Conservation (phyloP, 352 stramenopile species). For the Paralagenidium karlingii region DNA sequence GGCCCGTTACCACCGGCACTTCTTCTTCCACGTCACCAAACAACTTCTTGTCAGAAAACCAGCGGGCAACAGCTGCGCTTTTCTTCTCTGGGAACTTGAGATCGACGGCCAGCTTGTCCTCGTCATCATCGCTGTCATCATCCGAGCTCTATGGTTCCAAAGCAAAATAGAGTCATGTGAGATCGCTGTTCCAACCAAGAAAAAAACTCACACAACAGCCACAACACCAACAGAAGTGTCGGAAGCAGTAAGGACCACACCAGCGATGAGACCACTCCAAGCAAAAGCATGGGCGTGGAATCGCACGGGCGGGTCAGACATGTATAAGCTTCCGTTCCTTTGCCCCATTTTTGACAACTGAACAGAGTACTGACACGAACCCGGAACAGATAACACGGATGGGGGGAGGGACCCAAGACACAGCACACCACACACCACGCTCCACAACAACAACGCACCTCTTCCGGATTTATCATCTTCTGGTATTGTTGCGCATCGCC, state of each 20-base stretch:
- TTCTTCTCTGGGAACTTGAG: slow-evolving; percentile 73
- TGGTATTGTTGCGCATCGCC: slow-evolving; percentile 66
- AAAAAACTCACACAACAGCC: not conserved
- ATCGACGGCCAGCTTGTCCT: slow-evolving; percentile 47
- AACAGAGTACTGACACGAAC: slow-evolving; percentile 75
- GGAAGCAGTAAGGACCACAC: slow-evolving; percentile 66
- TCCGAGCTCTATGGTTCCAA: slow-evolving; percentile 62
- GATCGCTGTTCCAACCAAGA: not conserved
- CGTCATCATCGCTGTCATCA: slow-evolving; percentile 33
- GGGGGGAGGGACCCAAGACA: slow-evolving; percentile 29
- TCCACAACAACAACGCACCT: slow-evolving; percentile 37
- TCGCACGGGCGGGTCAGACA: slow-evolving; percentile 55
- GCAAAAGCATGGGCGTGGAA: slow-evolving; percentile 17
- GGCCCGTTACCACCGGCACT: too few species aligned
- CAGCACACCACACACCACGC: slow-evolving; percentile 6
- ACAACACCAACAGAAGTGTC: slow-evolving; percentile 16
- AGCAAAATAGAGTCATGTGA: not conserved
- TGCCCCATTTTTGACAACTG: slow-evolving; percentile 89
- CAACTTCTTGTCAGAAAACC: slow-evolving; percentile 77
- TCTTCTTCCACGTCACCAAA: slow-evolving; percentile 51
- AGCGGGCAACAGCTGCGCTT: slow-evolving; percentile 58
- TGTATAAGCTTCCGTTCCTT: slow-evolving; percentile 50
- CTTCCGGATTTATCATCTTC: slow-evolving; percentile 80
- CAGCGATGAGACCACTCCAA: not conserved
- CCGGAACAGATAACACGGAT: slow-evolving; percentile 87